Evolutionary conservation across 345 rosid species (phyloP).

Genomic region (Acer yangbiense): DNA sequence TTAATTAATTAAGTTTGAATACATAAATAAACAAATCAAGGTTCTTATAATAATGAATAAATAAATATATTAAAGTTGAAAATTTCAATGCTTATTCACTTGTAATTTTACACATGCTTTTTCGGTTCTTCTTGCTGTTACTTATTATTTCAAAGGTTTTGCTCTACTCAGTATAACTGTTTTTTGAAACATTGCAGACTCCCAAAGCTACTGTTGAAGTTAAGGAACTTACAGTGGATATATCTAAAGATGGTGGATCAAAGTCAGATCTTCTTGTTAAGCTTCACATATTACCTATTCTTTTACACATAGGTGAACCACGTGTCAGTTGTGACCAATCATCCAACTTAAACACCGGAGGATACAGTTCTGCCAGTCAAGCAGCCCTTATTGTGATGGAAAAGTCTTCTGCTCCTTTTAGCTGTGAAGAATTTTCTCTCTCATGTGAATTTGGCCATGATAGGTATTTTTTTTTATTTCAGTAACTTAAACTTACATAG

Average conservation of each 20-base stretch:
- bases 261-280: constrained; percentile 64
- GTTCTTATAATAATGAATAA: not conserved
- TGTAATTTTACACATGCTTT: constrained; percentile 1
- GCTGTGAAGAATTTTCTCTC: constrained; percentile 80
- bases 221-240: constrained; percentile 75
- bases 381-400: constrained; percentile 45
- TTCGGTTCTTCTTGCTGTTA: not conserved
- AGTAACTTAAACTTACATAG: not conserved
- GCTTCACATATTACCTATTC: constrained; percentile 71
- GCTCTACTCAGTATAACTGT: constrained; percentile 1
- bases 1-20: not conserved
- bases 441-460: constrained; percentile 87
- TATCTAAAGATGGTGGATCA: constrained; percentile 80
- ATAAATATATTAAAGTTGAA: not conserved
- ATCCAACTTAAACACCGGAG: constrained; percentile 42
- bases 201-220: constrained; percentile 63
- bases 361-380: constrained; percentile 45
- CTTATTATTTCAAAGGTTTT: constrained; percentile 1
- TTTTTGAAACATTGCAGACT: constrained; percentile 56
- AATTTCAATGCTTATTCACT: not conserved
- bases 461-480: constrained; percentile 54
- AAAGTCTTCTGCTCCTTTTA: constrained; percentile 65
- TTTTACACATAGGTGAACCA: constrained; percentile 65
- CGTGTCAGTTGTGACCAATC: constrained; percentile 57
- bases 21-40: not conserved